These are phyloP conservation scores for Aspergillus baeticus DNA, from an alignment of 495 filamentous ascomycete species.

Conservation along the genomic window DNA sequence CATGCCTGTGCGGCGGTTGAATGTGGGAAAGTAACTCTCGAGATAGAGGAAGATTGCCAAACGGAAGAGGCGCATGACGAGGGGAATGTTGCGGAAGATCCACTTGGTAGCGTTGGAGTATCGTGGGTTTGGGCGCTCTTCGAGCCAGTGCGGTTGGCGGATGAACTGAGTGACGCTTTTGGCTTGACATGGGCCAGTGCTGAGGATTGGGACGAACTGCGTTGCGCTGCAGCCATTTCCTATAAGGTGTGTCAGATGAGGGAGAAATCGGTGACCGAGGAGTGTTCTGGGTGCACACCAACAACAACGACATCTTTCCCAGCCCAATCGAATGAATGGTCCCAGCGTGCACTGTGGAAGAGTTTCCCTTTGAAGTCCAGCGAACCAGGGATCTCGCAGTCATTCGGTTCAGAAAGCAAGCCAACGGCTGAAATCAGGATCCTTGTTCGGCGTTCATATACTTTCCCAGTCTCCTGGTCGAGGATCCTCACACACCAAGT, in stretches of 20 bases:
- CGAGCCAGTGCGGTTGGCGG: slow-evolving; percentile 52
- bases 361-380: slow-evolving; percentile 48
- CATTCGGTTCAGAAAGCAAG: slow-evolving; percentile 38
- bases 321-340: slow-evolving; percentile 50
- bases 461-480: slow-evolving; percentile 27
- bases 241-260: neutral
- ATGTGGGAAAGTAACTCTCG: slow-evolving; percentile 38
- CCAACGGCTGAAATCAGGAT: slow-evolving; percentile 50
- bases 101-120: slow-evolving; percentile 36
- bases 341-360: slow-evolving; percentile 62
- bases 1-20: slow-evolving; percentile 26
- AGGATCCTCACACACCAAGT: slow-evolving; percentile 46
- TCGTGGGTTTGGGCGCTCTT: slow-evolving; percentile 28
- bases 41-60: slow-evolving; percentile 24
- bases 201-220: slow-evolving; percentile 40
- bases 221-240: slow-evolving; percentile 43
- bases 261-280: slow-evolving; percentile 8
- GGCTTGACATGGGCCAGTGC: slow-evolving; percentile 24
- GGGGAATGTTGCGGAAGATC: slow-evolving; percentile 27
- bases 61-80: slow-evolving; percentile 24
- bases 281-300: slow-evolving; percentile 24
- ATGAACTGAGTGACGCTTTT: slow-evolving; percentile 49
- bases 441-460: slow-evolving; percentile 32
- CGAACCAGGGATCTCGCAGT: slow-evolving; percentile 46
- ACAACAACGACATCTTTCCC: slow-evolving; percentile 57